Base-by-base conservation (phyloP, 2,329 filamentous ascomycete species). In the Penicillium sp. region DNA sequence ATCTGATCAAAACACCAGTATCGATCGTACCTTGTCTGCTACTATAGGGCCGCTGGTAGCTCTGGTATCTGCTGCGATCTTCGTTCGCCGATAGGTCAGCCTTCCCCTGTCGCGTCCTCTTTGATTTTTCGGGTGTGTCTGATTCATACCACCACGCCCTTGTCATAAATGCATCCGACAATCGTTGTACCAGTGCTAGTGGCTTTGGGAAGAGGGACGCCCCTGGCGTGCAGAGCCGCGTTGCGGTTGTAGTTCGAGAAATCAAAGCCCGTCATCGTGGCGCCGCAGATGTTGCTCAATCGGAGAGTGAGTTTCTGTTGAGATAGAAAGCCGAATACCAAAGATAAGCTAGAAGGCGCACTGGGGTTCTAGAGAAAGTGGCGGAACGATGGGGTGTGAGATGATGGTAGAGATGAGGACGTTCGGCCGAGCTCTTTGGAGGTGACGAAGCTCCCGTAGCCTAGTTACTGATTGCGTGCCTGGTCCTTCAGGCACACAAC, bases 211-310 rank as follows among this genome's bases (percentile, higher is more conserved):
- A 97, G 79, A 53, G 93, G 93, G 45, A 97, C 86, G 61, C 94
- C 94, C 73, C 86, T 84, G 63, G 91, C 89, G 72, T 97, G 91
- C 61, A 98, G 83, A 57, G 91, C 91, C 70, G 86, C 83, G 82
- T 98, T 98, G 78, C 93, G 89, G 82, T 95, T 95, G 83, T 97
- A 93, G 81, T 98, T 98, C 73, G 90, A 94, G 81, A 98, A 98
- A 77, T 97, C 90, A 81, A 96, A 95, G 76, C 90, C 90, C 64
- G 88, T 85, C 93, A 98, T 98, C 64, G 66, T 84, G 74, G 56
- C 48, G 53, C 59, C 50, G 55, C 51, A 51, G 51, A 49, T 39
- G 54, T 43, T 66, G 49, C 54, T 67, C 26, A 60, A 63, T 27
- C 50, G 57, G 11, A 11, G 29, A 11, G 4, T 11, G 4, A 32